phyloP scores from a whole-genome alignment of 306 rosid species.

The Phaseolus lunatus region DNA sequence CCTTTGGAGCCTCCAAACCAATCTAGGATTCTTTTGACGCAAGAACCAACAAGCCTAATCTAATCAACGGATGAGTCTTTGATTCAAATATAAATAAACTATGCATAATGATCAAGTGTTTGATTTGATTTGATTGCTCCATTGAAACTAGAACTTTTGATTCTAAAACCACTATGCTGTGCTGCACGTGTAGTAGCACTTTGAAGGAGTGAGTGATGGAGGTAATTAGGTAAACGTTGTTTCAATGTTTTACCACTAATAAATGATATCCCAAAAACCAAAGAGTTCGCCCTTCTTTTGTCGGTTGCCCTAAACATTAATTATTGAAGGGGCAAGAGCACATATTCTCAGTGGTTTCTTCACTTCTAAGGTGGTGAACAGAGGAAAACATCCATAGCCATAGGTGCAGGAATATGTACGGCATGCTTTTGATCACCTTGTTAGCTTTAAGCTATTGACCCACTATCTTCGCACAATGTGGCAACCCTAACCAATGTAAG shows the following conservation, averaged over 20 bases:
- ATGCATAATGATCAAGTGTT: slow-evolving; percentile 55
- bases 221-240: slow-evolving; percentile 27
- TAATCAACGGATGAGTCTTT: slow-evolving; percentile 57
- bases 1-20: slow-evolving; percentile 44
- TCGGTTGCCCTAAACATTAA: slow-evolving; percentile 35
- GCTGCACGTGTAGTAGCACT: slow-evolving; percentile 43
- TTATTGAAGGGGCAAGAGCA: slow-evolving; percentile 46
- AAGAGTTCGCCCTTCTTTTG: not conserved
- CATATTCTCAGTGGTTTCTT: slow-evolving; percentile 54
- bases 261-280: slow-evolving; percentile 27
- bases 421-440: slow-evolving; percentile 44
- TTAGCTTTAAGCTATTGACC: slow-evolving; percentile 50
- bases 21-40: slow-evolving; percentile 53
- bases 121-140: slow-evolving; percentile 53
- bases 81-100: slow-evolving; percentile 67
- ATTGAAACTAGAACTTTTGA: slow-evolving; percentile 39
- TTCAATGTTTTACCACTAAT: slow-evolving; percentile 23
- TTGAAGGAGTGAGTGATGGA: slow-evolving; percentile 32
- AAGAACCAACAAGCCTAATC: slow-evolving; percentile 59
- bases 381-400: slow-evolving; percentile 29
- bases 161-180: slow-evolving; percentile 8
- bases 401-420: slow-evolving; percentile 46
- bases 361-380: slow-evolving; percentile 51
- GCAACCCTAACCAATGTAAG: slow-evolving; percentile 13
- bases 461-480: slow-evolving; percentile 52